phyloP scores from a whole-genome alignment of 257 asterid species.

The Fraxinus cuspidata region DNA sequence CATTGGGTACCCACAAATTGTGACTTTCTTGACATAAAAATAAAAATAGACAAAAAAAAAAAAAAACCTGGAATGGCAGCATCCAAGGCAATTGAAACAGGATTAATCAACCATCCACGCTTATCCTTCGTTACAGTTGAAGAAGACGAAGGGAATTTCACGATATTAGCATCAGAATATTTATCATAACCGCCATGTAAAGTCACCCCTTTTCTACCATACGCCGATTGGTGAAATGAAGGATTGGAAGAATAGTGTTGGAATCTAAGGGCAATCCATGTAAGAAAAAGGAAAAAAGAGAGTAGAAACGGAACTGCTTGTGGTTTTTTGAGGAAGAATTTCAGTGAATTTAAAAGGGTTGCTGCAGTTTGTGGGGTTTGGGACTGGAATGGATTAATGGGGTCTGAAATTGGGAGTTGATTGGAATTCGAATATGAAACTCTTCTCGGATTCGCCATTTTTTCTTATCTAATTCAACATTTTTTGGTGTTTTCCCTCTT shows the following conservation, averaged over 20 bases:
- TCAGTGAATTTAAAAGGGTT: conserved; percentile 50
- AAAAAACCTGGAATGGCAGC: conserved; percentile 55
- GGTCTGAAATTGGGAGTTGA: conserved; percentile 58
- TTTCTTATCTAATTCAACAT: too few relatives aligned
- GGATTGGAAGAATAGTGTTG: conserved; percentile 41
- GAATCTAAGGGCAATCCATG: conserved; percentile 88
- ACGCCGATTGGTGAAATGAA: conserved; percentile 28
- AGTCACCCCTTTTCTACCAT: conserved; percentile 2
- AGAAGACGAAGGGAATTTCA: conserved; percentile 53
- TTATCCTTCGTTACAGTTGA: conserved; percentile 62
- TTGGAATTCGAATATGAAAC: conserved; percentile 45
- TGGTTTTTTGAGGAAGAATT: conserved; percentile 78
- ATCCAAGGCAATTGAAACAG: conserved; percentile 60
- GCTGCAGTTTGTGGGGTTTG: conserved; percentile 44
- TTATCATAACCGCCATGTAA: conserved; percentile 30
- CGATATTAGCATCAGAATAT: conserved; percentile 52
- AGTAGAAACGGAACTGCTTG: conserved; percentile 89
- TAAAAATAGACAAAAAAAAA: not conserved
- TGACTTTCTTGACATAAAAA: not conserved
- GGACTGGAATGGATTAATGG: conserved; percentile 50
- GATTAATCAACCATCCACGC: conserved; percentile 91
- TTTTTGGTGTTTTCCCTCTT: too few relatives aligned
- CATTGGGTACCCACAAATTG: not conserved
- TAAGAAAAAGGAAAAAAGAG: conserved; percentile 78
- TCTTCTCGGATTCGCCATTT: conserved; percentile 41